phyloP scores from a whole-genome alignment of 2,329 filamentous ascomycete genomes.

The Elsinoe ampelina region DNA sequence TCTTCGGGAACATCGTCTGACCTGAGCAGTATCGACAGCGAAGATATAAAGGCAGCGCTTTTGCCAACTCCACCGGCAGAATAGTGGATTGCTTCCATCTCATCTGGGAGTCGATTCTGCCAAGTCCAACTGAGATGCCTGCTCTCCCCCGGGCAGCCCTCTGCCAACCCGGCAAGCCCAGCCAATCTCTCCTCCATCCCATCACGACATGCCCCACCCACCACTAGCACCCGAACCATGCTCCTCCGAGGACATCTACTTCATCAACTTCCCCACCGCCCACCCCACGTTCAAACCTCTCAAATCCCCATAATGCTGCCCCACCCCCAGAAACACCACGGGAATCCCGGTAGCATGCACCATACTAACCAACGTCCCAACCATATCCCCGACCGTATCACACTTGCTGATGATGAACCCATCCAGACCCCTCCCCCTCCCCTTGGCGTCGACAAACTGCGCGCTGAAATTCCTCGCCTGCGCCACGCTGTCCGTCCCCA shows the following conservation, averaged over 20 bases:
- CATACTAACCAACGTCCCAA: conserved; percentile 89
- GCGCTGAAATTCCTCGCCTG: conserved; percentile 95
- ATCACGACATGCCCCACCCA: neutral
- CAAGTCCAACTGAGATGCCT: no score
- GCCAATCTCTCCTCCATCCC: no score
- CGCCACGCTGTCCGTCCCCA: conserved; percentile 89
- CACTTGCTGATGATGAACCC: conserved; percentile 98
- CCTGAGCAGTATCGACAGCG: no score
- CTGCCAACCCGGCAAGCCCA: neutral
- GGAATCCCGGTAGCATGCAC: conserved; percentile 96
- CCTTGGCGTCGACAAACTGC: conserved; percentile 51
- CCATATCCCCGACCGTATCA: conserved; percentile 99
- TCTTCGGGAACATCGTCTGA: no score
- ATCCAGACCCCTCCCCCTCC: conserved; percentile 65
- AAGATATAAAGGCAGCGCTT: no score
- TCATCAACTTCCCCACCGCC: conserved; percentile 54
- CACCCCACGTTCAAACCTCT: conserved; percentile 55
- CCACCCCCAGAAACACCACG: conserved; percentile 77
- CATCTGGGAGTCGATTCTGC: no score
- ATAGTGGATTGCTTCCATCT: no score
- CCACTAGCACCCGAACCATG: neutral
- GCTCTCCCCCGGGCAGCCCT: neutral
- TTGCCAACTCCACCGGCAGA: no score
- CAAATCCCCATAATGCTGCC: conserved; percentile 58
- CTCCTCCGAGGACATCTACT: conserved; percentile 21